Base-by-base conservation (phyloP, 2,329 filamentous ascomycete species). In the Fusarium sp. region DNA sequence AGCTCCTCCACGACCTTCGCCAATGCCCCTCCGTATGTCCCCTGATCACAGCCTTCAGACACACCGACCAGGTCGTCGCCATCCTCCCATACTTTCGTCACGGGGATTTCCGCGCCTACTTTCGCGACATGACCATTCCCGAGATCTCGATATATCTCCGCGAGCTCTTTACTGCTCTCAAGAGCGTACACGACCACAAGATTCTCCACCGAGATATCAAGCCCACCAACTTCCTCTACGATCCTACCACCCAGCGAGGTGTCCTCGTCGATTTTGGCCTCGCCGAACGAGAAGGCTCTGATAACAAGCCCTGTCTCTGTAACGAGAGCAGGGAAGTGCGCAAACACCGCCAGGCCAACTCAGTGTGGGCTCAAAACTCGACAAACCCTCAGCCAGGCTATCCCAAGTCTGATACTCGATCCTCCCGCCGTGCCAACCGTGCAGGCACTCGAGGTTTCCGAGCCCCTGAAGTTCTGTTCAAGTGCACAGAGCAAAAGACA, bases 251-350 rank as follows among this genome's bases (percentile, higher is more conserved):
- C 44, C 88, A 90, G 73, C 90, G 92, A 60, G 96, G 96, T 40
- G 95, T 99, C 2, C 86, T 99, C 0, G 96, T 99, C n/a, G 96
- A 99, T 77, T 99, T 99, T 81, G 96, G 96, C n/a, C 87, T 99
- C 14, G 96, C 96, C 34, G 96, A 99, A 82, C 85, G 90, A 55
- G 89, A 93, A 76, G 90, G 92, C 20, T 89, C 88, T 23, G 93
- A 96, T 57, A 87, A 84, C 77, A 91, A 92, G 75, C 89, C 90
- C 2, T 98, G 95, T 77, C 82, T 92, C n/a, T 98, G 95, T 80
- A 89, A 90, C 66, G 87, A 93, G 65, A 80, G 85, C 11, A 78
- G 84, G 14, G 82, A 86, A 18, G 85, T 88, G 20, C 90, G 93
- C 62, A 89, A 89, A 65, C 78, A 86, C 79, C 80, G 84, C 75